These are phyloP conservation scores for Catenaria anguillulae DNA, from an alignment of 371 early-diverging fungal genomes.

Conservation along the genomic window DNA sequence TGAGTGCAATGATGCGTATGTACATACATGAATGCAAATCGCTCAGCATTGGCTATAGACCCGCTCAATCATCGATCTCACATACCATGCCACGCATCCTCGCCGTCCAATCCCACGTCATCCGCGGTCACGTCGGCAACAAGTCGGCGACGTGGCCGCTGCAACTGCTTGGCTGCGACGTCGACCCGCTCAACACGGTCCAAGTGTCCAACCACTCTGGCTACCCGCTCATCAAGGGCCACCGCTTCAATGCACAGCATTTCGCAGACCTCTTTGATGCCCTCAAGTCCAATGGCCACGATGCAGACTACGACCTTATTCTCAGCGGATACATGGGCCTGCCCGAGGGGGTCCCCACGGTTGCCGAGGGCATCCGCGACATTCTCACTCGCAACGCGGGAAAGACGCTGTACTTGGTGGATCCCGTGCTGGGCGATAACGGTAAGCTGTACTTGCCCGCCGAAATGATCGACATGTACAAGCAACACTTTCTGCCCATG, in stretches of 20 bases:
- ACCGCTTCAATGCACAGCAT: slow-evolving; percentile 40
- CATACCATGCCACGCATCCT: slow-evolving; percentile 41
- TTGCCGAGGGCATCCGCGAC: slow-evolving; percentile 35
- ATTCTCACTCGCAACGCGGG: background rate
- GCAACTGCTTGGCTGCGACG: slow-evolving; percentile 76
- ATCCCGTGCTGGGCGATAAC: slow-evolving; percentile 89
- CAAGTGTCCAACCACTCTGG: slow-evolving; percentile 83
- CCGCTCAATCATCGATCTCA: too few relatives aligned
- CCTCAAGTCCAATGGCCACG: slow-evolving; percentile 50
- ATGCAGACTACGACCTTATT: slow-evolving; percentile 58
- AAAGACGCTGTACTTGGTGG: slow-evolving; percentile 37
- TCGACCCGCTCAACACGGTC: slow-evolving; percentile 82
- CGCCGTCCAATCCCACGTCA: slow-evolving; percentile 82
- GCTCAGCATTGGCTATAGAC: too few relatives aligned
- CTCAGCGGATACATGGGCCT: slow-evolving; percentile 74
- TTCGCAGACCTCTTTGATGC: slow-evolving; percentile 55
- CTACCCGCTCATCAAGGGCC: slow-evolving; percentile 60
- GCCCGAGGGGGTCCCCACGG: slow-evolving; percentile 42
- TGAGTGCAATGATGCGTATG: too few relatives aligned
- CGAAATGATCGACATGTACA: slow-evolving; percentile 65
- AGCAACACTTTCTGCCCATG: slow-evolving; percentile 38
- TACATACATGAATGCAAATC: too few relatives aligned
- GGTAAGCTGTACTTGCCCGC: slow-evolving; percentile 65
- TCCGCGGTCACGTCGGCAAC: slow-evolving; percentile 44
- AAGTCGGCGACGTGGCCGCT: slow-evolving; percentile 82